phyloP scores from a whole-genome alignment of 768 basidiomycete species.

The Hericium rajendrae region DNA sequence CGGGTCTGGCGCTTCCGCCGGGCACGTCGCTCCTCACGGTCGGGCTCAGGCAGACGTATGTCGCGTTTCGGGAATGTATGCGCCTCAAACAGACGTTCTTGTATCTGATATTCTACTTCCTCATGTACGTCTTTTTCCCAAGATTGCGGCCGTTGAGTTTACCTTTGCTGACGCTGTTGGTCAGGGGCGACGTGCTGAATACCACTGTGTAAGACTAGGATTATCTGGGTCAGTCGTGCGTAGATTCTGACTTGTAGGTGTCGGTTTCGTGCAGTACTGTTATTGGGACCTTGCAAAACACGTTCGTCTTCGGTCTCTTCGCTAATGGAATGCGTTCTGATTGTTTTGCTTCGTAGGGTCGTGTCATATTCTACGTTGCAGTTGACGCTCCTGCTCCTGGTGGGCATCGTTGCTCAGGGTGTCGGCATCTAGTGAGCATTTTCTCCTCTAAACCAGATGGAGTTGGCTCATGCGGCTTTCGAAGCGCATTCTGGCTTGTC shows the following conservation, averaged over 20 bases:
- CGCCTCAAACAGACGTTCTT: slow-evolving; percentile 64
- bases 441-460: not conserved
- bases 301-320: slow-evolving; percentile 23
- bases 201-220: slow-evolving; percentile 47
- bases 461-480: not conserved
- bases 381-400: slow-evolving; percentile 55
- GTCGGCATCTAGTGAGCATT: slow-evolving; percentile 54
- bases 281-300: slow-evolving; percentile 62
- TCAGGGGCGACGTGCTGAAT: slow-evolving; percentile 66
- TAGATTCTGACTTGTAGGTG: not conserved
- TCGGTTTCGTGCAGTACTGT: slow-evolving; percentile 40
- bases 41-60: slow-evolving; percentile 58
- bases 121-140: slow-evolving; percentile 40
- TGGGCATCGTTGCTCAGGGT: slow-evolving; percentile 55
- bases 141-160: not conserved
- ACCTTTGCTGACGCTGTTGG: not conserved
- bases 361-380: slow-evolving; percentile 67
- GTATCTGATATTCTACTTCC: slow-evolving; percentile 67
- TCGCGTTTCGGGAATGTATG: slow-evolving; percentile 54
- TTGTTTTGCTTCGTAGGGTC: slow-evolving; percentile 60
- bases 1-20: slow-evolving; percentile 50
- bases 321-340: slow-evolving; percentile 25
- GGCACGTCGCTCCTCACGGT: slow-evolving; percentile 48
- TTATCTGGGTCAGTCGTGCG: slow-evolving; percentile 9
- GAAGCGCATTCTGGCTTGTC: slow-evolving; percentile 56